These are phyloP conservation scores for Graphium sp. DNA, from an alignment of 2,329 filamentous ascomycete genomes.

Conservation along the genomic window DNA sequence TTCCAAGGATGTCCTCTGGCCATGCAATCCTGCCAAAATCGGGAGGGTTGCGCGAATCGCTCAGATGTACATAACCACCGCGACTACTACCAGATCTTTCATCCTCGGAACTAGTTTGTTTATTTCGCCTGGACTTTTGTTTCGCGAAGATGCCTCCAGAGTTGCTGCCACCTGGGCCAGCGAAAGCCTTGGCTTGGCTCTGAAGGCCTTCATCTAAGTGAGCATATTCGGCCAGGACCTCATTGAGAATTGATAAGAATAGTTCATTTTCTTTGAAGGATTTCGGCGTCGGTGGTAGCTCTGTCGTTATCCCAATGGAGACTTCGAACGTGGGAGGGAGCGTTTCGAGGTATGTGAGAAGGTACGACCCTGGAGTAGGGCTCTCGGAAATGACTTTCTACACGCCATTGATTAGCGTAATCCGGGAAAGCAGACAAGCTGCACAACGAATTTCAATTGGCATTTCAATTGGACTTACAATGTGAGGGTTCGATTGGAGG, in stretches of 20 bases:
- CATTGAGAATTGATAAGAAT: constrained; percentile 42
- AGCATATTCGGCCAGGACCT: constrained; percentile 37
- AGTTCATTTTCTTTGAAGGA: constrained; percentile 41
- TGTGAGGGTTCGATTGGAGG: constrained; percentile 31
- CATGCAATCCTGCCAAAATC: constrained; percentile 53
- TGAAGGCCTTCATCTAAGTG: constrained; percentile 36
- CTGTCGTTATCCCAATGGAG: constrained; percentile 40
- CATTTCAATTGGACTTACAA: constrained; percentile 27
- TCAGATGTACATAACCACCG: constrained; percentile 49
- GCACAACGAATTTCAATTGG: too few species aligned
- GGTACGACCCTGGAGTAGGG: constrained; percentile 24
- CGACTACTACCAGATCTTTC: constrained; percentile 28
- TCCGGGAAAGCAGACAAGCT: too few species aligned
- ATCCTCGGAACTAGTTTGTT: constrained; percentile 2
- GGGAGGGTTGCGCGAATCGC: constrained; percentile 44
- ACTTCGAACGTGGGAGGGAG: constrained; percentile 34
- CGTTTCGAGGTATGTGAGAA: constrained; percentile 43
- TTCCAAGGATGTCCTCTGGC: constrained; percentile 55
- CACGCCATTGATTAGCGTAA: too few species aligned
- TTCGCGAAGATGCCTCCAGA: constrained; percentile 28
- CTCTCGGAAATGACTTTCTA: constrained; percentile 42
- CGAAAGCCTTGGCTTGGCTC: constrained; percentile 41
- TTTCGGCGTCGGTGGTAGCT: constrained; percentile 41
- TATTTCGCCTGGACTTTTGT: constrained; percentile 1
- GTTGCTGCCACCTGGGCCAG: constrained; percentile 35